These are phyloP conservation scores for Botryosphaeria dothidea DNA, from an alignment of 2,329 filamentous ascomycete species.

Conservation along the genomic window DNA sequence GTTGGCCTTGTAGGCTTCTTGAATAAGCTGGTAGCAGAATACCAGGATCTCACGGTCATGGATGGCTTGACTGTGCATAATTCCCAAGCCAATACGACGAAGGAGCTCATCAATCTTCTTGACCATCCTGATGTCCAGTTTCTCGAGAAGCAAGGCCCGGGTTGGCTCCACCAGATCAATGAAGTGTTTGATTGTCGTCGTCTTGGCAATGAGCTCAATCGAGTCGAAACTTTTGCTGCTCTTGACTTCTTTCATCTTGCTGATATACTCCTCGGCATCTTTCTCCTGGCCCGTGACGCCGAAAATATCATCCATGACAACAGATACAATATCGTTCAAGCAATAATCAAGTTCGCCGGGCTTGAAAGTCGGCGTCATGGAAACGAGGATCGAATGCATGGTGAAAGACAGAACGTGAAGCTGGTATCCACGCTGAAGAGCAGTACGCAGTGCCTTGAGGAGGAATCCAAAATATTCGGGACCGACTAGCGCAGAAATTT, in stretches of 20 bases:
- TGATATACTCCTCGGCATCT: constrained; percentile 92
- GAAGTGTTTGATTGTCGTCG: constrained; percentile 72
- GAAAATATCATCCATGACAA: constrained; percentile 98
- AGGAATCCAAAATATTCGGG: constrained; percentile 86
- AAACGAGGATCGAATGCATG: constrained; percentile 84
- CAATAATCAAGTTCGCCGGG: constrained; percentile 91
- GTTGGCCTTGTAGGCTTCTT: constrained; percentile 73
- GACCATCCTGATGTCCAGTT: constrained; percentile 77
- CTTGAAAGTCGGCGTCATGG: constrained; percentile 68
- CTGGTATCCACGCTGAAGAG: constrained; percentile 84
- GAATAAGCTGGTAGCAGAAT: constrained; percentile 93
- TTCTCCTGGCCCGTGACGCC: constrained; percentile 92
- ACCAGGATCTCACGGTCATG: constrained; percentile 81
- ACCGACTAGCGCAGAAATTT: constrained; percentile 80
- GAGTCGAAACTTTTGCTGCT: constrained; percentile 98
- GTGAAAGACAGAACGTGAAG: constrained; percentile 94
- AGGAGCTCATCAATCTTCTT: constrained; percentile 90
- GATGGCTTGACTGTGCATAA: constrained; percentile 78
- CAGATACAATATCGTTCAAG: constrained; percentile 70
- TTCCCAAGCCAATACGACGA: constrained; percentile 76
- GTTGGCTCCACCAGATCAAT: constrained; percentile 77
- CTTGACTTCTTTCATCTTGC: constrained; percentile 96
- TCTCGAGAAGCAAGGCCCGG: constrained; percentile 76
- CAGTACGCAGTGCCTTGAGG: constrained; percentile 83
- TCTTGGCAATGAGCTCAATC: constrained; percentile 88